A percentile compares a stretch with the other conserved stretches of the same genome.
These are phyloP conservation scores for Aspergillus felis DNA, from an alignment of 2,329 filamentous ascomycete species.

Conservation along the genomic window DNA sequence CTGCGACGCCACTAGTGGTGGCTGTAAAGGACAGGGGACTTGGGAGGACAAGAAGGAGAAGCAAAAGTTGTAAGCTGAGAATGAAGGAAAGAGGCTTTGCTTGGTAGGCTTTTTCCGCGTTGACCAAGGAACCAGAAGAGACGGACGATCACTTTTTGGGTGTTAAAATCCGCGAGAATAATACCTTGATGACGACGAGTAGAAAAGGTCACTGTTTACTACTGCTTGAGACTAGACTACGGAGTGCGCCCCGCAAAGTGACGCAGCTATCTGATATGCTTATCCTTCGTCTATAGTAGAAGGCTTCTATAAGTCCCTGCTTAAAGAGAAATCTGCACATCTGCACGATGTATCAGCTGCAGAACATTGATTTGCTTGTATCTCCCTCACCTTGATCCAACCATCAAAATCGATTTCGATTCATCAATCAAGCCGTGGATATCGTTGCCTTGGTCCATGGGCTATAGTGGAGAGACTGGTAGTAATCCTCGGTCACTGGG, in stretches of 20 bases:
- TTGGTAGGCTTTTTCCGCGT: neutral
- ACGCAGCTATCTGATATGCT: neutral
- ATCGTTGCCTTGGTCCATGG: conserved; percentile 10
- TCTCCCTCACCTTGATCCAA: neutral
- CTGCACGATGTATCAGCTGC: neutral
- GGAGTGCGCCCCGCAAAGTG: neutral
- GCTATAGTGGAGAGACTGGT: neutral
- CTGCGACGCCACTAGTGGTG: neutral
- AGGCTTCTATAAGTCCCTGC: neutral
- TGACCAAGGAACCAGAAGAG: conserved; percentile 10
- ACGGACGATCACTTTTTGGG: conserved; percentile 7
- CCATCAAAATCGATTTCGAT: neutral
- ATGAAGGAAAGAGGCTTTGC: neutral
- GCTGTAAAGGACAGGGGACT: conserved; percentile 4
- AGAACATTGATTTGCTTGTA: neutral
- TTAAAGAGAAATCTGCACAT: no score
- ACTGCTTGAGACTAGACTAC: no score
- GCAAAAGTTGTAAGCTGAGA: neutral
- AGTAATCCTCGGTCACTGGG: conserved; percentile 11
- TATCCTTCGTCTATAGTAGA: neutral
- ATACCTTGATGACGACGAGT: neutral
- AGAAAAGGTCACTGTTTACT: neutral
- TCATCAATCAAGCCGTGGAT: conserved; percentile 5
- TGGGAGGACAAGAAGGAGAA: conserved; percentile 3
- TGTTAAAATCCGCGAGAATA: neutral